These are phyloP conservation scores for Colletotrichum truncatum DNA, from an alignment of 2,329 filamentous ascomycete species.

Conservation along the genomic window DNA sequence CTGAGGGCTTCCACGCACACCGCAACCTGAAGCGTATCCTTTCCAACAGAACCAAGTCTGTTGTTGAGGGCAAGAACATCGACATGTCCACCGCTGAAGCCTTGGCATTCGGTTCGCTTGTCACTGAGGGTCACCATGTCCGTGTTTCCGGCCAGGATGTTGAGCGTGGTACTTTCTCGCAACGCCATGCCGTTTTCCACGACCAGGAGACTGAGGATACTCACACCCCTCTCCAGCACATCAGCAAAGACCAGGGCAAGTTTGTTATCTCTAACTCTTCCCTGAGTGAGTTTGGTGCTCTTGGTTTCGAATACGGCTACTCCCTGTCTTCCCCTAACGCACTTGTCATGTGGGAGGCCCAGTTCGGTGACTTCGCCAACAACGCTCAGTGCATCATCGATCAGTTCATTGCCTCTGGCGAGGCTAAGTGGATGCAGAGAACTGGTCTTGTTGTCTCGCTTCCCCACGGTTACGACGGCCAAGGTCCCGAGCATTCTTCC, in stretches of 20 bases:
- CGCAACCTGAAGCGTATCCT: constrained; percentile 98
- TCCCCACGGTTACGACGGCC: constrained; percentile 97
- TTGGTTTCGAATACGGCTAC: constrained; percentile 99
- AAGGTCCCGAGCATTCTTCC: constrained; percentile 98
- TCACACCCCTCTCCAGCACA: constrained; percentile 89
- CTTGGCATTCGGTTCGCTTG: constrained; percentile 90
- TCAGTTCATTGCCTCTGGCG: constrained; percentile 97
- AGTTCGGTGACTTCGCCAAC: constrained; percentile 99
- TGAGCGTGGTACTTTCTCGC: constrained; percentile 98
- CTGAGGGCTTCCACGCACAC: constrained; percentile 89
- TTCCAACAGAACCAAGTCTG: constrained; percentile 86
- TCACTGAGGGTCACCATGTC: constrained; percentile 94
- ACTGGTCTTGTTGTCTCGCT: constrained; percentile 96
- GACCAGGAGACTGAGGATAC: constrained; percentile 95
- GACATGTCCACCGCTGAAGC: constrained; percentile 98
- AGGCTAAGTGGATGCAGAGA: constrained; percentile 98
- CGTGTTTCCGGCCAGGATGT: constrained; percentile 98
- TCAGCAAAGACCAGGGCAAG: constrained; percentile 90
- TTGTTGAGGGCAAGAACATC: constrained; percentile 91
- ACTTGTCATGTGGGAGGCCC: constrained; percentile 98
- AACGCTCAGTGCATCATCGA: constrained; percentile 99
- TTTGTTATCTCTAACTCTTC: constrained; percentile 99
- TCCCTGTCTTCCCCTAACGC: constrained; percentile 96
- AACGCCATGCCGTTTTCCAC: constrained; percentile 96
- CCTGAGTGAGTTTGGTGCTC: constrained; percentile 73